Conservation (phyloP, 805 yeast species). For the Candida takata region DNA sequence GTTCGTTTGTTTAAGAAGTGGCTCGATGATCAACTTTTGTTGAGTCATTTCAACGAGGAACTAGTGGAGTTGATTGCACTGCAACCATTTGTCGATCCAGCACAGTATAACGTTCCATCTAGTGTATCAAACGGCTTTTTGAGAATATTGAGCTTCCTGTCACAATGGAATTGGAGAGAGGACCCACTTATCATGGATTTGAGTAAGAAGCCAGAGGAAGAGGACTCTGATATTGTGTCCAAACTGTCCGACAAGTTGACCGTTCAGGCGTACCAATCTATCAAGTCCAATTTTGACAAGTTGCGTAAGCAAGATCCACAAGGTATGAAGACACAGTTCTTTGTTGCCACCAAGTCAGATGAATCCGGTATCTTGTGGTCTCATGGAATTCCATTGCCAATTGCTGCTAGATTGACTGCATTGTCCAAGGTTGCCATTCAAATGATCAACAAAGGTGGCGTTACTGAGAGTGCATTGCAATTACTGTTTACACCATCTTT, state of each 20-base stretch:
- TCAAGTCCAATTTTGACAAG: conserved; percentile 57
- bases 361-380: conserved; percentile 86
- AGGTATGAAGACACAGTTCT: conserved; percentile 70
- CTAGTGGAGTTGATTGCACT: conserved; percentile 75
- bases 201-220: conserved; percentile 41
- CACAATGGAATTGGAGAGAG: conserved; percentile 93
- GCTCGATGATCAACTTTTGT: conserved; percentile 76
- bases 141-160: conserved; percentile 60
- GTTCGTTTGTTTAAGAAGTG: conserved; percentile 84
- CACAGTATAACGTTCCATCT: conserved; percentile 78
- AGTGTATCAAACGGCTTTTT: conserved; percentile 77
- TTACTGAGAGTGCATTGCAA: conserved; percentile 36
- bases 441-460: conserved; percentile 41
- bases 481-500: conserved; percentile 74
- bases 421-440: conserved; percentile 69
- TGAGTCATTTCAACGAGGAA: conserved; percentile 69
- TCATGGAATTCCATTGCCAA: conserved; percentile 55
- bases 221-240: conserved; percentile 30
- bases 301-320: conserved; percentile 76
- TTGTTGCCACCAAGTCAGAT: conserved; percentile 78
- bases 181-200: conserved; percentile 77
- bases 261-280: conserved; percentile 51
- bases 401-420: conserved; percentile 83
- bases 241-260: conserved; percentile 56
- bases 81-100: conserved; percentile 78